Evolutionary conservation across 164 flowering plant genomes (phyloP).

Genomic region (Piper betle): DNA sequence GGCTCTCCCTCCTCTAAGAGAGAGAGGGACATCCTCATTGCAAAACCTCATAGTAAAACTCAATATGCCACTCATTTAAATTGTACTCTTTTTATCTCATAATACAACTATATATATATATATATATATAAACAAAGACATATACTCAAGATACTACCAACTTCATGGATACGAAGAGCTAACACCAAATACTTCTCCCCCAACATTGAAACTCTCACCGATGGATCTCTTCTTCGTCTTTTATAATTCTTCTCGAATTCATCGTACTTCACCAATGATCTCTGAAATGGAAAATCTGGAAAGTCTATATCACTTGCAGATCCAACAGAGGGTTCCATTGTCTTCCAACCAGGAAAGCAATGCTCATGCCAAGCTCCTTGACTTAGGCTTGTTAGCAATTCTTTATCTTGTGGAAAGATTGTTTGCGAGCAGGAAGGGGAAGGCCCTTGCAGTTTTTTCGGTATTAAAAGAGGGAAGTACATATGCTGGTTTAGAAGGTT

Average conservation of each 20-base stretch:
- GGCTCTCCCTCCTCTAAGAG: too few relatives aligned
- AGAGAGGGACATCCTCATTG: too few relatives aligned
- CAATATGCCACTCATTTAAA: too few relatives aligned
- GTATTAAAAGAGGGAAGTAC: constrained; percentile 73
- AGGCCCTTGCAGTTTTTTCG: constrained; percentile 91
- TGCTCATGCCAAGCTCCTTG: constrained; percentile 80
- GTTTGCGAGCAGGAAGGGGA: constrained; percentile 98
- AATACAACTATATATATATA: too few relatives aligned
- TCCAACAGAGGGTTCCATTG: constrained; percentile 83
- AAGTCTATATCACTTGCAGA: constrained; percentile 83
- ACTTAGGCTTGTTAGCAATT: constrained; percentile 78
- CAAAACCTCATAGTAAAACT: too few relatives aligned
- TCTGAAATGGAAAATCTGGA: constrained; percentile 44
- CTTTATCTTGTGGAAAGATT: constrained; percentile 92
- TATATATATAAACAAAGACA: too few relatives aligned
- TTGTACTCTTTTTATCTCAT: too few relatives aligned
- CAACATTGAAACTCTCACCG: too few relatives aligned
- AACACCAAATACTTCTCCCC: too few relatives aligned
- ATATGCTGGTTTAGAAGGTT: constrained; percentile 80
- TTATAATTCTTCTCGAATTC: constrained; percentile 15
- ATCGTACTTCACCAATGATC: constrained; percentile 19
- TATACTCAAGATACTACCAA: too few relatives aligned
- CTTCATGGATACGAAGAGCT: too few relatives aligned
- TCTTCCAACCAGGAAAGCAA: too few relatives aligned
- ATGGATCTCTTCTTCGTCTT: constrained; percentile 15